phyloP scores from a whole-genome alignment of 352 stramenopile genomes.

The Aphanomyces astaci region DNA sequence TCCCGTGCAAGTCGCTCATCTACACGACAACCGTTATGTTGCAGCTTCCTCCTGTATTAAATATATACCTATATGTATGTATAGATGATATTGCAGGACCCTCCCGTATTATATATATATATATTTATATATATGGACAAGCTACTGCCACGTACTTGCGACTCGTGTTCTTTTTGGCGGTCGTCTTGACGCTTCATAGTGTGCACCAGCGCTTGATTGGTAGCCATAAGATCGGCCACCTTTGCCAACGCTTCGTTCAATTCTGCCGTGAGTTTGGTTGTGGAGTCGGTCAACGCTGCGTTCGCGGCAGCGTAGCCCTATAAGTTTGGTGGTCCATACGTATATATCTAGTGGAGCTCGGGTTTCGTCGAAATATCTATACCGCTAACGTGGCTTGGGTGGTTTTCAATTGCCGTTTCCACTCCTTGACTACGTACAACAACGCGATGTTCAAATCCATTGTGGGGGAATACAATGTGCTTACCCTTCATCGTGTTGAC shows the following conservation, averaged over 20 bases:
- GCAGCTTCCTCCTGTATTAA: too few species aligned
- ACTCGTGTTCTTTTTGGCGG: conserved; percentile 26
- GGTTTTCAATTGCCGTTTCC: conserved; percentile 43
- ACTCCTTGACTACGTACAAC: conserved; percentile 24
- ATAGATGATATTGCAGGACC: too few species aligned
- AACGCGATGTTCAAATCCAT: too few species aligned
- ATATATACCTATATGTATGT: too few species aligned
- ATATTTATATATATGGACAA: too few species aligned
- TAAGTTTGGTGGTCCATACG: too few species aligned
- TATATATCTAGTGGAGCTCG: too few species aligned
- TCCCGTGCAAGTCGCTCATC: conserved; percentile 31
- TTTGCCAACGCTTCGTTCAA: not conserved
- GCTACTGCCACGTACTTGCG: not conserved
- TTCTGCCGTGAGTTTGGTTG: conserved; percentile 26
- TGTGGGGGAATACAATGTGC: not conserved
- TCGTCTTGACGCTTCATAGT: conserved; percentile 71
- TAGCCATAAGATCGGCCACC: conserved; percentile 34
- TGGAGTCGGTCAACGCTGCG: conserved; percentile 28
- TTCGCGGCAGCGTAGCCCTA: conserved; percentile 31
- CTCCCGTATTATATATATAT: too few species aligned
- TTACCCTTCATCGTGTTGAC: conserved; percentile 34
- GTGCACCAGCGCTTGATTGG: conserved; percentile 47
- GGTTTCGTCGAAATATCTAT: too few species aligned
- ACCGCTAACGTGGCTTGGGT: conserved; percentile 48
- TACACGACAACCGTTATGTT: conserved; percentile 46